Evolutionary conservation across 2,329 filamentous ascomycete species (phyloP), one percentile per base, ranked within the genome.

Genomic region (Fusarium sp.): DNA sequence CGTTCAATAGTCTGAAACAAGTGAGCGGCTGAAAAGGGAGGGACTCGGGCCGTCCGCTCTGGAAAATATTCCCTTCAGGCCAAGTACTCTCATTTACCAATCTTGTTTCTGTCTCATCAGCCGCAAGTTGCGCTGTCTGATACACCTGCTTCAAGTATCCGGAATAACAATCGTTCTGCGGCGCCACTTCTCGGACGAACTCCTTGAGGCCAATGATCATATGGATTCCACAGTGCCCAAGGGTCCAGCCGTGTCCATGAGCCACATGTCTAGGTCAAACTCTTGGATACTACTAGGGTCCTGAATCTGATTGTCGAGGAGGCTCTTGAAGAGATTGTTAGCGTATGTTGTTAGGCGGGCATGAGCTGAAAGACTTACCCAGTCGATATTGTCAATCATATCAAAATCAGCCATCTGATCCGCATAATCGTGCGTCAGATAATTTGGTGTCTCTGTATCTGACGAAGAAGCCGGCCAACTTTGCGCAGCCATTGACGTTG

Each of bases 371-470:
- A 2, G 18, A 36, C 41, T 2, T 71, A 77, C 76, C 76, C 76
- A 77, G 18, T 77, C 72, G 27, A 77, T 64, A 11, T 5, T 41
- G 3, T 75, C 76, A 0, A 66, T 62, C 4, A 65, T 56, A 4
- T 72, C 57, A 4, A 59, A 25, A 10, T 64, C 65, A 12, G 68
- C 25, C 17, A 68, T 62, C 7, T 62, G 41, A 5, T 62, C 59
- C 3, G 46, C 36, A 7, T 49, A 49, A 6, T 42, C 42, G 4
- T 50, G 29, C 2, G 18, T 12, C 7, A 47, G 5, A 8, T 9
- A 55, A 0, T 17, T n/a, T 0, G 47, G 10, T 0, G 42, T 20
- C 5, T 17, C 15, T 1, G 5, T 18, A 18, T 0, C 12, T 20
- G 2, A 2, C 13, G 12, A 1, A 25, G 17, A 25, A 10, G 38